Evolutionary conservation across 2,329 filamentous ascomycete species (phyloP), one percentile per base, ranked within the genome.

Genomic region (Neopestalotiopsis sp.): DNA sequence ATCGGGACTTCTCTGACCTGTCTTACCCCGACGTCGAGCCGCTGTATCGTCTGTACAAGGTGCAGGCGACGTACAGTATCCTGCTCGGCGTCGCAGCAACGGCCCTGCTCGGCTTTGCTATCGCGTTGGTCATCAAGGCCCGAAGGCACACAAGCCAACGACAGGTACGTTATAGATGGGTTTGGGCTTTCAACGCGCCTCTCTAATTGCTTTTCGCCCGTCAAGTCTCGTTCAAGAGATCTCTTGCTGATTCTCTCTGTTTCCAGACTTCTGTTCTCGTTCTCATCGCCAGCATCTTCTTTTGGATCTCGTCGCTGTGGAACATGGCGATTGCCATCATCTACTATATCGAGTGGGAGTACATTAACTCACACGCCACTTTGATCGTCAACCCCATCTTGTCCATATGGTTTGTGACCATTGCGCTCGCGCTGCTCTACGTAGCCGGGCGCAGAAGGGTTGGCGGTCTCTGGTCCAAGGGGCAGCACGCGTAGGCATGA

Each of bases 391-490:
- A 45, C 17, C 28, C 57, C 9, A 49, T 61, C 34, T 32, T 67
- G 53, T 28, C 12, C 20, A 20, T 7, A 12, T 61, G 53, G 56
- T 20, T 53, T 5, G 53, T 24, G 32, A 45, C n/a, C n/a, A 30
- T 45, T 28, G 53, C 56, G 17, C 24, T 67, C 17, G 56, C n/a
- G 10, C 20, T 67, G 12, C 34, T 67, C 13, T 61, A 28, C 5
- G 17, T 32, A 10, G 45, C 61, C 14, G 65, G 65, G 10, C n/a
- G 34, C 34, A 61, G 24, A 13, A 67, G 61, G 34, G 4, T 45
- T 7, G 65, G 65, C 34, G 65, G 65, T n/a, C 38, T 67, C 9
- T 67, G 56, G 53, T 67, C 65, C 24, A 61, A 2, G 12, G 10
- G 5, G 14, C 4, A 66, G 12, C 28, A 40, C 24, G 45, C 53